phyloP scores from a whole-genome alignment of 495 filamentous ascomycete species.

The Aspergillus diversus region DNA sequence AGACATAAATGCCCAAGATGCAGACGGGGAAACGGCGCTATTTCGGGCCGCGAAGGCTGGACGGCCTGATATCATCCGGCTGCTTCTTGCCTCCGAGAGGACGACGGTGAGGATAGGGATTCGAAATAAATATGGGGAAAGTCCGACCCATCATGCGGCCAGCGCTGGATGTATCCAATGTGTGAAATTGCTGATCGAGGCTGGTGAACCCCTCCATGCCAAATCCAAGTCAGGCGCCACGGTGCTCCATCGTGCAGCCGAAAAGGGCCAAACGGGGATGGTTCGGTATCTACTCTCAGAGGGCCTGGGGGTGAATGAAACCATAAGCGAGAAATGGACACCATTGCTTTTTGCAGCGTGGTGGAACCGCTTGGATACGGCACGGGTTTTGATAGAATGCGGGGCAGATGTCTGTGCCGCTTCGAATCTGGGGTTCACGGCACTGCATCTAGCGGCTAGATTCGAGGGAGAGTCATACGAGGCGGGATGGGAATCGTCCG shows the following conservation, averaged over 20 bases:
- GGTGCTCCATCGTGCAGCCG: neutral
- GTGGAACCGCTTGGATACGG: neutral
- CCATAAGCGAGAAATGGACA: neutral
- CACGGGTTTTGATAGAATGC: neutral
- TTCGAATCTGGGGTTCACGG: neutral
- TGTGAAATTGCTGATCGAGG: neutral
- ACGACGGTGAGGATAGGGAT: neutral
- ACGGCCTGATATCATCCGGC: neutral
- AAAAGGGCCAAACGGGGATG: neutral
- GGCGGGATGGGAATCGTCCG: neutral
- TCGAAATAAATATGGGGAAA: neutral
- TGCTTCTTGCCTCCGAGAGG: neutral
- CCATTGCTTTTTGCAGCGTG: neutral
- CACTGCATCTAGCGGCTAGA: neutral
- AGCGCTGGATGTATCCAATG: neutral
- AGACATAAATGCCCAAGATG: neutral
- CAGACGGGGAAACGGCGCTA: neutral
- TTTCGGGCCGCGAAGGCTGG: neutral
- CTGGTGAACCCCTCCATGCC: neutral
- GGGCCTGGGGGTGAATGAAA: neutral
- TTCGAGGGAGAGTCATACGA: neutral
- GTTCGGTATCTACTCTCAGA: neutral
- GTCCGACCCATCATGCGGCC: neutral
- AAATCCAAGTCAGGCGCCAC: neutral
- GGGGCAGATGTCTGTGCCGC: neutral